Evolutionary conservation across 2,329 filamentous ascomycete species (phyloP), one percentile per base, ranked within the genome.

Genomic region (Colletotrichum chlorophyti): DNA sequence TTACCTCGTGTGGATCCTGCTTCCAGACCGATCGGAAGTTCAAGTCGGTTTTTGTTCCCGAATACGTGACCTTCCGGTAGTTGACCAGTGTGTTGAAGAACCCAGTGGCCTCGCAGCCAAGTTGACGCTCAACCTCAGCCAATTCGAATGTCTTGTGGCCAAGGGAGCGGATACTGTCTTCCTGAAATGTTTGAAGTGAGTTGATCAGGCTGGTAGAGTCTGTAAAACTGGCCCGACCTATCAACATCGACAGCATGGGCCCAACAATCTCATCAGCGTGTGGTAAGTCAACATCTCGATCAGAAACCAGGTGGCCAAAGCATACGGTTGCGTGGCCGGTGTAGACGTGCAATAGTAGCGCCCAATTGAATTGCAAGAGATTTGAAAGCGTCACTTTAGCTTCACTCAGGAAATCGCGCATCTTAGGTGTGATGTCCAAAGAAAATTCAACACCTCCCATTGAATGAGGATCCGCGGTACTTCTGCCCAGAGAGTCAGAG

Each of bases 1-100:
- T 46, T 35, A 53, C 54, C 32, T 58, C 54, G n/a, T 58, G 54
- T 8, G 54, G 54, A 26, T 58, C 54, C 5, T 58, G 54, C 14
- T 58, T 53, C 54, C 54, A 53, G 6, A 47, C 29, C 1, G 54
- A 53, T 2, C 35, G 49, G 11, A 47, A 58, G 2, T 35, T 41
- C 0, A 40, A 34, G 7, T 34, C 34, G 6, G 17, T 2, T 10
- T 15, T 5, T 0, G 15, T 27, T 15, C 23, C 41, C 0, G 37
- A 47, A 21, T 48, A 58, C 35, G 37, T 53, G 19, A 48, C 42
- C 3, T 54, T 58, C 3, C 55, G 6, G 17, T 42, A 43, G 3
- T 58, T 58, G 23, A 58, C 50, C 5, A 58, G 23, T 0, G 50
- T 54, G 2, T 53, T 54, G 24, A 58, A 48, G 5, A 58, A 24